A percentile compares a stretch with the other conserved stretches of the same genome.
Evolutionary conservation across 768 basidiomycete genomes (phyloP).

Genomic region (Russula abietina): DNA sequence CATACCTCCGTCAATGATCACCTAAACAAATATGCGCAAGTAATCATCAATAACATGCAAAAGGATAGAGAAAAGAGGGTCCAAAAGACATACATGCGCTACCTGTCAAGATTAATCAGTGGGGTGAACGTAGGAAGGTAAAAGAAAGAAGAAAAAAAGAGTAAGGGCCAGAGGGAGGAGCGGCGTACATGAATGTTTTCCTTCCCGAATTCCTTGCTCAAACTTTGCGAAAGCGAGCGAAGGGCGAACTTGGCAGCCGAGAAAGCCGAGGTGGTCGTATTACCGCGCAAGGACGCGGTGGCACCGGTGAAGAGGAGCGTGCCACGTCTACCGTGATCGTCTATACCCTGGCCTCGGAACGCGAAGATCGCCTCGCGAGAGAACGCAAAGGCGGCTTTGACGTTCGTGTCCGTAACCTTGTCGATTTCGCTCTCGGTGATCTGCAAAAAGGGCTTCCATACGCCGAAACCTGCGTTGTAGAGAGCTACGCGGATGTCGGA

Average conservation of each 20-base stretch:
- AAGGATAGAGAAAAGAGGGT: background rate
- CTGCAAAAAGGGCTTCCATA: conserved; percentile 38
- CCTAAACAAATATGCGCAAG: conserved; percentile 32
- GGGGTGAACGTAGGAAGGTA: rapidly evolving
- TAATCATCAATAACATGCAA: background rate
- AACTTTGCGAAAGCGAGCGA: conserved; percentile 39
- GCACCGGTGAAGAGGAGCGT: conserved; percentile 43
- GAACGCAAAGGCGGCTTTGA: conserved; percentile 39
- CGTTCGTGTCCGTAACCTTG: conserved; percentile 30
- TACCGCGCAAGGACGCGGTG: conserved; percentile 38
- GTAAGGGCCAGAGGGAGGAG: background rate
- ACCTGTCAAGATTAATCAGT: background rate
- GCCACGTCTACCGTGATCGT: conserved; percentile 32
- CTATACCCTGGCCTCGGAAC: conserved; percentile 33
- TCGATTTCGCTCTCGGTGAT: conserved; percentile 36
- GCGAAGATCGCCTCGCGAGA: conserved; percentile 32
- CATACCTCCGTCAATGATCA: conserved; percentile 64
- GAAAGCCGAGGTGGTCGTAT: conserved; percentile 36
- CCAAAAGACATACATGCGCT: conserved; percentile 6
- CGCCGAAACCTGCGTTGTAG: conserved; percentile 36
- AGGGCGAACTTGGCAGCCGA: conserved; percentile 39
- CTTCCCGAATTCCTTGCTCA: conserved; percentile 41
- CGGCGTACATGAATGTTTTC: conserved; percentile 39
- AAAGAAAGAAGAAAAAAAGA: too few relatives aligned
- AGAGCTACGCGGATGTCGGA: conserved; percentile 37